Evolutionary conservation across 2,329 filamentous ascomycete species (phyloP), one percentile per base, ranked within the genome.

Genomic region (Thyridium curvatum): DNA sequence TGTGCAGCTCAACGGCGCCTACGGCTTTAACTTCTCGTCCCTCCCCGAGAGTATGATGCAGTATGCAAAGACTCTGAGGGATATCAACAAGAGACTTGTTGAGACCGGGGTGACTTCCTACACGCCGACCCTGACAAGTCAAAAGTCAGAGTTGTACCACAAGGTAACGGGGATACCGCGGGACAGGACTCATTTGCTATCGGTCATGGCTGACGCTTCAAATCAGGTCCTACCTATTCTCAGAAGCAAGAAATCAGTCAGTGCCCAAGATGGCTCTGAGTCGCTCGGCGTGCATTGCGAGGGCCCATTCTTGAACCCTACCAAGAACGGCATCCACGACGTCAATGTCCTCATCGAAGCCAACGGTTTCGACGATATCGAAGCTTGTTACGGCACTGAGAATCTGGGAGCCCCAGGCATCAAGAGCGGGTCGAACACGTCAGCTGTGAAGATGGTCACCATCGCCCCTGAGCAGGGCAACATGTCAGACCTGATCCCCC

Each of bases 21-120:
- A 86, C 51, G 86, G 86, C 36, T 90, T 93, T 65, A 87, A 93
- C 65, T 94, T 91, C 60, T 91, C 86, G 3, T 79, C 80, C 2
- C 70, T 88, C 8, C 78, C 85, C 12, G 70, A 79, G 12, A 75
- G 82, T 48, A 77, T 74, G 59, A 64, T 69, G 34, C 69, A 73
- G 36, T 94, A 91, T 52, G 75, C 77, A 43, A 83, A 86, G 58
- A 79, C 77, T 14, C 65, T 94, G 37, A 70, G 69, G 46, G 69
- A 78, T 42, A 70, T 89, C 42, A 90, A 89, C 58, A 74, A 69
- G 47, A 71, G 74, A 16, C 68, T 94, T 39, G 72, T 88, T 32
- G 66, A 76, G 50, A 91, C 84, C 2, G 88, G 88, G 33, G 86
- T 94, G 32, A 94, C 87, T 8, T 86, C 84, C 8, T 94, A 91